Percentiles rank a stretch among this genome's conserved stretches.
Evolutionary conservation across 371 early-diverging fungal species (phyloP).

Genomic region (Rhizopus delemar): DNA sequence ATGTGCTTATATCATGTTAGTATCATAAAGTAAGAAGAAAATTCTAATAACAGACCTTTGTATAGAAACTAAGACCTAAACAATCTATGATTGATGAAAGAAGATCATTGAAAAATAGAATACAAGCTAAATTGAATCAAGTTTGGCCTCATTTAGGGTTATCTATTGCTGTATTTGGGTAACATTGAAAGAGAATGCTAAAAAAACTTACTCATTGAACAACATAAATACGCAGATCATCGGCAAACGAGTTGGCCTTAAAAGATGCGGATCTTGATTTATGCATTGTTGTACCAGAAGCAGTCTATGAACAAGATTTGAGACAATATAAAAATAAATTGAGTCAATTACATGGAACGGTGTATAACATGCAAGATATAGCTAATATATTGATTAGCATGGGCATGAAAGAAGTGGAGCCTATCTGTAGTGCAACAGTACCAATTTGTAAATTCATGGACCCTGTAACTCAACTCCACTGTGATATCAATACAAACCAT

Average conservation of each 20-base stretch:
- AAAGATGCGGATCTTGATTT: slow-evolving; percentile 34
- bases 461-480: slow-evolving; percentile 43
- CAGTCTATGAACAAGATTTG: slow-evolving; percentile 5
- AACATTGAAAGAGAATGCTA: neutral
- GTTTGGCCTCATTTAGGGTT: slow-evolving; percentile 20
- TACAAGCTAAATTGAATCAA: slow-evolving; percentile 14
- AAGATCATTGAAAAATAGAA: slow-evolving; percentile 11
- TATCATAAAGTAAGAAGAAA: neutral
- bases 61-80: neutral
- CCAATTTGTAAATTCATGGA: slow-evolving; percentile 73
- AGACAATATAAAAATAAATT: neutral
- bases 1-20: neutral
- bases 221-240: slow-evolving; percentile 19
- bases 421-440: slow-evolving; percentile 45
- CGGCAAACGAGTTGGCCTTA: slow-evolving; percentile 28
- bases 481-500: slow-evolving; percentile 62
- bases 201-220: neutral
- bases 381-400: slow-evolving; percentile 10
- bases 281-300: slow-evolving; percentile 36
- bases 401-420: slow-evolving; percentile 28
- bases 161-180: slow-evolving; percentile 33
- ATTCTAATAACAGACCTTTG: neutral
- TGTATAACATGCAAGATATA: slow-evolving; percentile 31
- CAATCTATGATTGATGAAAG: slow-evolving; percentile 4
- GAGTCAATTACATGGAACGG: neutral